Conservation (phyloP, 176 grass and related monocot species). For the Aegilops sharonensis region DNA sequence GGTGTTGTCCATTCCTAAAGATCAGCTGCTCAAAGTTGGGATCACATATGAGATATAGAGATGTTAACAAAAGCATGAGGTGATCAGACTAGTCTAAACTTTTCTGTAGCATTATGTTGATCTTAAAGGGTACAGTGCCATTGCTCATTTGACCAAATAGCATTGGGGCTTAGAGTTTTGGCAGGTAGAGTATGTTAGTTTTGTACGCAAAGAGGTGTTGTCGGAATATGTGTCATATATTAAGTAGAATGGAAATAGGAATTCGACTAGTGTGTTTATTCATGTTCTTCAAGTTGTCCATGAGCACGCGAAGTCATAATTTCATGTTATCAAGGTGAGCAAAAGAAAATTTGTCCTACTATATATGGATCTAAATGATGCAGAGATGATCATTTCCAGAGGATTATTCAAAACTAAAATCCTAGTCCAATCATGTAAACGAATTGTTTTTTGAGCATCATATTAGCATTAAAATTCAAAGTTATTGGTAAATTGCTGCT, state of each 20-base stretch:
- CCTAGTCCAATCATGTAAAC: neutral
- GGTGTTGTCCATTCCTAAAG: slow-evolving; percentile 43
- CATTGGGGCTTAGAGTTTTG: neutral
- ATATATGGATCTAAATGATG: too few relatives aligned
- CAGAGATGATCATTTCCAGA: neutral
- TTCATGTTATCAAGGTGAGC: neutral
- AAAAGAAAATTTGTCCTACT: neutral
- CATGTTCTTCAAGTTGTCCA: neutral
- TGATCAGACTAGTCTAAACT: neutral
- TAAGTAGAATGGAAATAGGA: neutral
- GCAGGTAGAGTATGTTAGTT: neutral
- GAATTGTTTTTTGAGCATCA: too few relatives aligned
- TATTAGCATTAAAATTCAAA: neutral
- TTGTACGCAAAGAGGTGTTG: neutral
- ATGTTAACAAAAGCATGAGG: neutral
- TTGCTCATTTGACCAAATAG: slow-evolving; percentile 3
- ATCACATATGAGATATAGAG: slow-evolving; percentile 72
- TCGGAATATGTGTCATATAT: neutral
- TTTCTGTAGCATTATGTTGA: slow-evolving; percentile 3
- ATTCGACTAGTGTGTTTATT: neutral
- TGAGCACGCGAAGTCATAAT: neutral
- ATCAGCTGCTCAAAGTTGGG: slow-evolving; percentile 71
- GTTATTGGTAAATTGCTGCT: neutral
- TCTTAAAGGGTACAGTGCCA: neutral
- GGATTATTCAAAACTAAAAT: neutral